These are phyloP conservation scores for Backusella sp. DNA, from an alignment of 192 early-diverging fungal species.

Conservation along the genomic window DNA sequence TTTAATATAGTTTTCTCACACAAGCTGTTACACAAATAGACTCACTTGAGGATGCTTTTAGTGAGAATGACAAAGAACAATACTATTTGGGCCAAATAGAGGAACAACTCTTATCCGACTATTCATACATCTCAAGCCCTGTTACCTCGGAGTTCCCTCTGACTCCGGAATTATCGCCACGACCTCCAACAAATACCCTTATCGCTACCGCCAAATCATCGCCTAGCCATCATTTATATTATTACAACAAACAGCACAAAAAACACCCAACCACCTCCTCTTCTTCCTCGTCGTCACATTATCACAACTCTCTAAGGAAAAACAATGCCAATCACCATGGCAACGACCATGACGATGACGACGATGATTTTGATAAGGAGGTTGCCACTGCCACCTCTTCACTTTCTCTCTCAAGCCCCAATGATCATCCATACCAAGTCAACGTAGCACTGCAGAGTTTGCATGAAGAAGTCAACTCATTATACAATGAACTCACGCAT, in stretches of 20 bases:
- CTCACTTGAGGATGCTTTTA: conserved; percentile 9
- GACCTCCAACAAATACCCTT: neutral
- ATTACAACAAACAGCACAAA: neutral
- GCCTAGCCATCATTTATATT: neutral
- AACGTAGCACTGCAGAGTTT: neutral
- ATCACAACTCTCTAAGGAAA: neutral
- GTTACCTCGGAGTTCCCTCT: conserved; percentile 17
- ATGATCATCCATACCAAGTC: conserved; percentile 1
- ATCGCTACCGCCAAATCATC: neutral
- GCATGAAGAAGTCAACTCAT: neutral
- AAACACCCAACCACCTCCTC: neutral
- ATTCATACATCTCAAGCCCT: conserved; percentile 6
- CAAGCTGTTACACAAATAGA: conserved; percentile 8
- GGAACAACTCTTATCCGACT: conserved; percentile 7
- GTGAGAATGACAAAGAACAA: conserved; percentile 14
- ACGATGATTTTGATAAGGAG: conserved; percentile 19
- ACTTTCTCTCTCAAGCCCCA: neutral
- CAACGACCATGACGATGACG: neutral
- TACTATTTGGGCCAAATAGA: conserved; percentile 13
- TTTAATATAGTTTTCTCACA: conserved; percentile 1
- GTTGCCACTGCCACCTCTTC: conserved; percentile 22
- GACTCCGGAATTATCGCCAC: conserved; percentile 23
- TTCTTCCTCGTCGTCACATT: neutral
- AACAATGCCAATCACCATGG: neutral
- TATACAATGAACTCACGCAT: neutral